Evolutionary conservation across 306 rosid species (phyloP).

Genomic region (Rosa persica): DNA sequence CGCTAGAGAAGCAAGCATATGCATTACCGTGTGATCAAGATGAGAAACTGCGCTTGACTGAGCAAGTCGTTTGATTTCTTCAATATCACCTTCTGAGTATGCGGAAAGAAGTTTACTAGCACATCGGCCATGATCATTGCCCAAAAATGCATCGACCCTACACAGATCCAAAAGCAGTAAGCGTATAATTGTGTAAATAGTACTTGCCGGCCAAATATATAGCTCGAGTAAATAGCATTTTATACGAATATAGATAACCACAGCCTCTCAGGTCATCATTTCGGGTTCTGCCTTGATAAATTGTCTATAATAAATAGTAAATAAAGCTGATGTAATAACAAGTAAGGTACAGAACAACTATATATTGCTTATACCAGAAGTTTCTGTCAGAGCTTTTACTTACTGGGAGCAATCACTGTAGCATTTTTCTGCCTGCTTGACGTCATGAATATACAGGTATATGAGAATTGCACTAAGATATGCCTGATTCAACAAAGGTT

Average conservation of each 20-base stretch:
- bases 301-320: neutral
- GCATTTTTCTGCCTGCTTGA: constrained; percentile 92
- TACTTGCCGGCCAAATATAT: no score
- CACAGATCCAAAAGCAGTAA: no score
- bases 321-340: neutral
- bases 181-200: no score
- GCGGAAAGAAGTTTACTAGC: no score
- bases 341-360: neutral
- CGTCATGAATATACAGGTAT: constrained; percentile 81
- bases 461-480: constrained; percentile 82
- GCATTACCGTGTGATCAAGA: constrained; percentile 78
- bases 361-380: neutral
- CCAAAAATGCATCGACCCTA: no score
- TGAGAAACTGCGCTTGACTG: constrained; percentile 67
- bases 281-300: no score
- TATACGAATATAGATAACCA: no score
- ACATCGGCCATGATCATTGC: no score
- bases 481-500: constrained; percentile 57
- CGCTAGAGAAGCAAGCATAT: constrained; percentile 4
- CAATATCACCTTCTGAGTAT: constrained; percentile 64
- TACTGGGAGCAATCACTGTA: constrained; percentile 91
- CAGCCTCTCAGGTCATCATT: no score
- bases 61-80: constrained; percentile 76
- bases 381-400: constrained; percentile 35
- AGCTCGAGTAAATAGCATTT: no score